Conservation (phyloP, 2,329 filamentous ascomycete genomes). For the Geosmithia flava region DNA sequence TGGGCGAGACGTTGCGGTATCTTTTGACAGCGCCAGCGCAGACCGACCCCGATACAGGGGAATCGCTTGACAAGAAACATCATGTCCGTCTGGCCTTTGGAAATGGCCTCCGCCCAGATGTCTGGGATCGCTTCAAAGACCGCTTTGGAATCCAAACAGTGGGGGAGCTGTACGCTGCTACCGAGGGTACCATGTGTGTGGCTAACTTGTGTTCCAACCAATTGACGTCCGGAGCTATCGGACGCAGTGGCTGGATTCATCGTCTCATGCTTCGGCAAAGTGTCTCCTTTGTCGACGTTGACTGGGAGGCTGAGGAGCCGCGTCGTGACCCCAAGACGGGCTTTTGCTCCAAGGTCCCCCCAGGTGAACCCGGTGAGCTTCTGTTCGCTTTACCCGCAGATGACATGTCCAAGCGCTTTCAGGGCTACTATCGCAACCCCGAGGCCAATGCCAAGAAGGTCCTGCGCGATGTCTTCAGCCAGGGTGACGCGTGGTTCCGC, state of each 20-base stretch:
- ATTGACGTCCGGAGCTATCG: conserved; percentile 65
- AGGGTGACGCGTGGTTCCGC: conserved; percentile 73
- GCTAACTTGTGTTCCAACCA: conserved; percentile 68
- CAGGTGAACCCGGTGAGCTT: conserved; percentile 62
- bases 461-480: conserved; percentile 56
- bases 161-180: conserved; percentile 72
- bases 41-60: conserved; percentile 48
- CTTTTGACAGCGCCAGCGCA: conserved; percentile 56
- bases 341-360: conserved; percentile 46
- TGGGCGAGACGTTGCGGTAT: conserved; percentile 79
- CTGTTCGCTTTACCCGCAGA: conserved; percentile 56
- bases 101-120: conserved; percentile 74
- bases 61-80: conserved; percentile 61
- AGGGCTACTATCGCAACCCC: conserved; percentile 70
- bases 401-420: conserved; percentile 54
- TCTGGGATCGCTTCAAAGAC: conserved; percentile 74
- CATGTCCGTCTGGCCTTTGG: conserved; percentile 65
- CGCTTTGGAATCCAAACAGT: conserved; percentile 65
- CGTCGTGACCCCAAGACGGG: conserved; percentile 56
- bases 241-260: conserved; percentile 54
- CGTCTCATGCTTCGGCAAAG: conserved; percentile 36
- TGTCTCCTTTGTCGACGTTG: conserved; percentile 53
- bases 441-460: conserved; percentile 63
- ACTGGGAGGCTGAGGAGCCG: conserved; percentile 58
- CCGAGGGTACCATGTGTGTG: conserved; percentile 55